These are phyloP conservation scores for Claviceps capensis DNA, from an alignment of 2,329 filamentous ascomycete species.

Conservation along the genomic window DNA sequence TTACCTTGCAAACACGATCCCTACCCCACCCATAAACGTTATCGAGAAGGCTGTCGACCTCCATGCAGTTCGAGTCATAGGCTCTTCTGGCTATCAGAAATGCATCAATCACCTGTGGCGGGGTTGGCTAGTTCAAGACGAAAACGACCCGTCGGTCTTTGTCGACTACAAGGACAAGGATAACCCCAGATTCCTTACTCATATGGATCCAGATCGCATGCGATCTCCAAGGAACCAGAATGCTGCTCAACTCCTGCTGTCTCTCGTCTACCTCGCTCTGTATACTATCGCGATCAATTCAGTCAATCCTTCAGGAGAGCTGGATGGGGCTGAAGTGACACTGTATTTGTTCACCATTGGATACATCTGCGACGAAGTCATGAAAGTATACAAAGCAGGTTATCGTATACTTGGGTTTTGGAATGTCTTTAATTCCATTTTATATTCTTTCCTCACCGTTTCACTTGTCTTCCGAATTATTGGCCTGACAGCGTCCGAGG, in stretches of 20 bases:
- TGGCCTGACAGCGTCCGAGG: slow-evolving; percentile 50
- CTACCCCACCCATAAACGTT: slow-evolving; percentile 68
- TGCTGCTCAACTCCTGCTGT: slow-evolving; percentile 71
- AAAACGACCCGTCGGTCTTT: slow-evolving; percentile 79
- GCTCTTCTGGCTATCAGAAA: slow-evolving; percentile 88
- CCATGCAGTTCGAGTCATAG: slow-evolving; percentile 78
- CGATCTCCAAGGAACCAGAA: slow-evolving; percentile 88
- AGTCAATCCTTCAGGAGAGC: slow-evolving; percentile 69
- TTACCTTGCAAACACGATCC: slow-evolving; percentile 55
- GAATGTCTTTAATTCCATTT: slow-evolving; percentile 82
- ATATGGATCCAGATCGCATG: slow-evolving; percentile 92
- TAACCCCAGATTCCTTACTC: slow-evolving; percentile 61
- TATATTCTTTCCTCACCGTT: slow-evolving; percentile 67
- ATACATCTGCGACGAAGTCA: slow-evolving; percentile 75
- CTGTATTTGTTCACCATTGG: slow-evolving; percentile 86
- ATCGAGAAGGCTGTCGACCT: slow-evolving; percentile 89
- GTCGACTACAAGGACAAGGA: slow-evolving; percentile 75
- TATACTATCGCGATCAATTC: slow-evolving; percentile 92
- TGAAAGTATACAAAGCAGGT: slow-evolving; percentile 91
- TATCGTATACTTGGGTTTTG: slow-evolving; percentile 87
- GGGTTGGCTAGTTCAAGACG: slow-evolving; percentile 94
- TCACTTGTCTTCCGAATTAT: slow-evolving; percentile 71
- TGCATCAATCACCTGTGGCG: slow-evolving; percentile 88
- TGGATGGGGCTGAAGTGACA: slow-evolving; percentile 71
- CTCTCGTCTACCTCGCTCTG: slow-evolving; percentile 66